These are phyloP conservation scores for Neocallimastix lanati DNA, from an alignment of 192 early-diverging fungal genomes.

Conservation along the genomic window DNA sequence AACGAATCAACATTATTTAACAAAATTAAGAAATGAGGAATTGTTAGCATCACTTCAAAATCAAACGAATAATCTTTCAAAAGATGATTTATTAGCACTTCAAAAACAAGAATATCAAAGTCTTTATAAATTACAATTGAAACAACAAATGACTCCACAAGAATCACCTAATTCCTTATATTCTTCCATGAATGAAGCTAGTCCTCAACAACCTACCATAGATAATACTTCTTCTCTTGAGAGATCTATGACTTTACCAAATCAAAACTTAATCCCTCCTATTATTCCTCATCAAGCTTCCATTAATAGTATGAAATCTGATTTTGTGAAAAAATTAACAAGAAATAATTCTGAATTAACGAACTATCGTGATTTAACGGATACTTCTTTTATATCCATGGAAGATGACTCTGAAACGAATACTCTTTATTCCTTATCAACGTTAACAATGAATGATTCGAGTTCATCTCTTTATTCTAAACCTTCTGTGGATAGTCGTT, in stretches of 20 bases:
- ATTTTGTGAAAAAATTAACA: not conserved
- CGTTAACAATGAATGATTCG: not conserved
- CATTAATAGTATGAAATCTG: not conserved
- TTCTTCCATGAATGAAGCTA: not conserved
- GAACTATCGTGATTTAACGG: not conserved
- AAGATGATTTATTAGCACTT: not conserved
- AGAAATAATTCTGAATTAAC: not conserved
- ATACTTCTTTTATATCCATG: not conserved
- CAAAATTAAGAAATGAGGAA: no score
- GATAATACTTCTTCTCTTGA: not conserved
- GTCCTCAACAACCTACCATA: no score
- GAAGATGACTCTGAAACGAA: not conserved
- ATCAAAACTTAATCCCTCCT: not conserved
- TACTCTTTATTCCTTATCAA: not conserved
- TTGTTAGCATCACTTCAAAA: no score
- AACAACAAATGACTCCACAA: not conserved
- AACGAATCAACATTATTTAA: no score
- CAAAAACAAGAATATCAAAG: not conserved
- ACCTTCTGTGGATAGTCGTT: not conserved
- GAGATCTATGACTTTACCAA: not conserved
- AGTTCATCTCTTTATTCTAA: not conserved
- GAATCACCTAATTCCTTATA: not conserved
- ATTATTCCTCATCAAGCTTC: not conserved
- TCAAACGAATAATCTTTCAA: not conserved
- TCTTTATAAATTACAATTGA: not conserved